Evolutionary conservation across 148 eudicot species (phyloP), one percentile per base, ranked within the genome.

Genomic region (Oxyria digyna): DNA sequence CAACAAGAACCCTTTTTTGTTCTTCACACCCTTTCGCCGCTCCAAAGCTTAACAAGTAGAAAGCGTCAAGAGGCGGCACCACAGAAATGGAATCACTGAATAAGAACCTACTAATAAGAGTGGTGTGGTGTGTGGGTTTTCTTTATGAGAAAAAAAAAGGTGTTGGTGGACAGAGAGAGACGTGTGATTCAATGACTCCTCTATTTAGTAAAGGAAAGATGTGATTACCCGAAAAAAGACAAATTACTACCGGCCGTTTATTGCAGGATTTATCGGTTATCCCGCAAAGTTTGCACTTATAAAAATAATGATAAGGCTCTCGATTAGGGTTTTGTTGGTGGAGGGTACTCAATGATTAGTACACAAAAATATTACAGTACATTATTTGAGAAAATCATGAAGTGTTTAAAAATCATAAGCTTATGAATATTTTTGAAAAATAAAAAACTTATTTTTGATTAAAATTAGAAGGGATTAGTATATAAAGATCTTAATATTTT

Each of bases 41-140:
- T 31, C 65, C 37, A 59, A 59, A 59, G 64, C 38, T 29, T 18
- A 59, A 15, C 8, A 31, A 15, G 1, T 59, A 27, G n/a, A 46
- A 6, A n/a, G 52, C 52, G 23, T 46, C 52, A 59, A 59, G 65
- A 59, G 65, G 65, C 65, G 65, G 31, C 65, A 31, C 65, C 64
- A 57, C 64, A 24, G 14, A 29, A 31, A 29, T 5, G 11, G 29
- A 23, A 23, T 24, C 62, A 23, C 62, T 21, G 1, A 52, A 59
- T 5, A 59, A 26, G 65, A 59, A 59, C 65, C 65, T 54, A n/a
- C n/a, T n/a, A 50, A 49, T 33, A 29, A 59, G 20, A 59, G 37
- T 29, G 62, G 5, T 55, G 62, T 55, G 65, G 7, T 29, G 65
- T 21, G 18, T 8, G 26, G 8, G 10, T 21, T 45, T 9, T 54